Base-by-base conservation (phyloP, 108 stramenopile species). In the Mediolabrus comicus region DNA sequence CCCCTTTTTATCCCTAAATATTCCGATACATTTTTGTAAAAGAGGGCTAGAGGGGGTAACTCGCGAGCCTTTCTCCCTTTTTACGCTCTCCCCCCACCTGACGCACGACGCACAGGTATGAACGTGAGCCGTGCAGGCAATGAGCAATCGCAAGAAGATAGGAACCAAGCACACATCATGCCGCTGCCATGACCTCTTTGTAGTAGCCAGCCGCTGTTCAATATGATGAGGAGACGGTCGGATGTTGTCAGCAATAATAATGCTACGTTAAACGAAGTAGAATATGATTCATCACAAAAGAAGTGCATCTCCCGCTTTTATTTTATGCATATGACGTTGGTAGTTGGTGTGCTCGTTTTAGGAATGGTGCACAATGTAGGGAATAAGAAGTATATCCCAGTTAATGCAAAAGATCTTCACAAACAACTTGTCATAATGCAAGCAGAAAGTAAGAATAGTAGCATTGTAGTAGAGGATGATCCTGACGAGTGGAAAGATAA, bases 371-470 rank as follows among this genome's bases (percentile, higher is more conserved):
- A 70, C 54, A 77, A 77, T 60, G 76, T 68, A 8, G 76, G 76
- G 25, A 43, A 72, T 24, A 75, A 84, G 53, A 91, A 91, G 62
- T 91, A 87, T 46, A 71, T 88, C 54, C 80, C 90, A n/a, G 74
- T 85, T 25, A 62, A 76, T 53, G 62, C 82, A 12, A 52, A 57
- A 16, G 74, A 59, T 19, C 35, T 75, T 34, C 11, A 14, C 35
- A 60, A 16, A 34, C 16, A 46, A 13, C 7, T 71, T 31, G 33
- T n/a, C 24, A 33, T 39, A 46, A 51, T 53, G 51, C 2, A 43
- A 59, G 0, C 6, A 3, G 31, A 38, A 27, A 22, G 60, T 46
- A n/a, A 2, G 36, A 22, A 25, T 58, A 28, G 52, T 27, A 34
- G 14, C 38, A 34, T 6, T n/a, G 12, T 49, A 46, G 43, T 24